Evolutionary conservation across 106 monocot species (phyloP).

Genomic region (Vanilla planifolia): DNA sequence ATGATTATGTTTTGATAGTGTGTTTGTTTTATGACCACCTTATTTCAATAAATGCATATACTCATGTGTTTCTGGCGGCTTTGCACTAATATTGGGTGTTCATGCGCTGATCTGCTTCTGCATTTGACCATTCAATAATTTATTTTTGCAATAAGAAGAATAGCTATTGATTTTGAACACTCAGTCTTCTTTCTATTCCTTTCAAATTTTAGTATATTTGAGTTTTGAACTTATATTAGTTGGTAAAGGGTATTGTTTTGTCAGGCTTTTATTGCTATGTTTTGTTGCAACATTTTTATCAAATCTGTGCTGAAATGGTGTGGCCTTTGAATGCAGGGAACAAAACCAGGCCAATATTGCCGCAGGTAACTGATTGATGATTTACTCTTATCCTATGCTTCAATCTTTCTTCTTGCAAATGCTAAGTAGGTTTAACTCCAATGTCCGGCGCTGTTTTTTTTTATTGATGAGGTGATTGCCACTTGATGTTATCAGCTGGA

Average conservation of each 20-base stretch:
- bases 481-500: background rate
- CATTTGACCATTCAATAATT: background rate
- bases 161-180: no score
- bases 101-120: background rate
- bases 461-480: no score
- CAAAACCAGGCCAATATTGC: conserved; percentile 5
- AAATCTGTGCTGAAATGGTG: background rate
- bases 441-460: no score
- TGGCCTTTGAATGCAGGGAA: background rate
- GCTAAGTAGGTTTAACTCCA: no score
- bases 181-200: no score
- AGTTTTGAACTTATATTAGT: background rate
- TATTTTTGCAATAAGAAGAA: background rate
- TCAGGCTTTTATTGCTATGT: background rate
- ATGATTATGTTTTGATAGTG: background rate
- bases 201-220: background rate
- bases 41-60: no score
- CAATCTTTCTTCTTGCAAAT: background rate
- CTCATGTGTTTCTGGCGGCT: background rate
- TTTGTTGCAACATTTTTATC: background rate
- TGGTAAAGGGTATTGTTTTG: background rate
- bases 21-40: background rate
- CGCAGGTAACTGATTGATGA: conserved; percentile 5
- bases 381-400: background rate
- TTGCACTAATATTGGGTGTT: background rate